phyloP scores from a whole-genome alignment of 106 monocot species.

The Acorus calamus region DNA sequence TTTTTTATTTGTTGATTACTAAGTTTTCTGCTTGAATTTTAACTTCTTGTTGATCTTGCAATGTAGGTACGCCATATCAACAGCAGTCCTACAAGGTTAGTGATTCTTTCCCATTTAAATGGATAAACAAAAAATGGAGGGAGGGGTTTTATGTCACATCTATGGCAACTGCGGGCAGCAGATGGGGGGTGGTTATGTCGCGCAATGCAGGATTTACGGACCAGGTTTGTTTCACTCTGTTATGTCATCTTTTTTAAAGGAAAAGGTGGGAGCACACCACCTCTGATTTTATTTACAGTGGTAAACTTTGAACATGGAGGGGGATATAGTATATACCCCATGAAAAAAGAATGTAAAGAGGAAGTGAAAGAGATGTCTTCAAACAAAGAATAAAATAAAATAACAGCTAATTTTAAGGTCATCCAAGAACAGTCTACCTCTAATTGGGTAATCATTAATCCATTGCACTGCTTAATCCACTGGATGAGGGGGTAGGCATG shows the following conservation, averaged over 20 bases:
- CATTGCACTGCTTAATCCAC: too few species aligned
- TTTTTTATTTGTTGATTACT: neutral
- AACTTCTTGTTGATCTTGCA: slow-evolving; percentile 3
- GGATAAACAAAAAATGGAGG: slow-evolving; percentile 92
- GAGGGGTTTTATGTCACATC: slow-evolving; percentile 78
- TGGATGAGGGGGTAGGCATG: too few species aligned
- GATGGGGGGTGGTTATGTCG: slow-evolving; percentile 87
- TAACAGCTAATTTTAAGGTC: too few species aligned
- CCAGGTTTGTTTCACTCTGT: slow-evolving; percentile 35
- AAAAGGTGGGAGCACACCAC: too few species aligned
- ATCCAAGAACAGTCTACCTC: too few species aligned
- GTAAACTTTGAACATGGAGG: too few species aligned
- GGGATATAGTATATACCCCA: too few species aligned
- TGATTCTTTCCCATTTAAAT: slow-evolving; percentile 87
- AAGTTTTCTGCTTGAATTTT: neutral
- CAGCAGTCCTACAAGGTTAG: slow-evolving; percentile 92
- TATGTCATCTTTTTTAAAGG: neutral
- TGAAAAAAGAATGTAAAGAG: too few species aligned
- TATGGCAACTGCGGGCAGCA: slow-evolving; percentile 77
- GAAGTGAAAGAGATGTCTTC: too few species aligned
- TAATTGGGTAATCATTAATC: too few species aligned
- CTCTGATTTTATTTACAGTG: too few species aligned
- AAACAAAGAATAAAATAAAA: too few species aligned
- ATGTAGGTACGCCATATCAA: slow-evolving; percentile 51
- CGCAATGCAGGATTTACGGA: slow-evolving; percentile 66